Conservation (phyloP, 805 yeast genomes). For the Saturnispora saitoi region DNA sequence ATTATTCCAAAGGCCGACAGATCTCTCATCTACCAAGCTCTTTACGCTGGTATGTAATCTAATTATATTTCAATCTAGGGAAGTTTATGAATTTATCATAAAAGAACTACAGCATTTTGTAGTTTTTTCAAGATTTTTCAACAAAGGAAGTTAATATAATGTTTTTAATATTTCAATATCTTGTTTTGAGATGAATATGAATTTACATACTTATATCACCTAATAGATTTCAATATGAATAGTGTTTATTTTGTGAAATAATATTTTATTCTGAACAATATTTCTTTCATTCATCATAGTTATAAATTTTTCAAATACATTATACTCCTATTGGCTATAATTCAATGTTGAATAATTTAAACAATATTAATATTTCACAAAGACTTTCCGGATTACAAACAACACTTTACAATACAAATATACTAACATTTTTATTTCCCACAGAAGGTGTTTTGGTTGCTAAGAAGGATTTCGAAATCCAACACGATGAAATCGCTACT, state of each 20-base stretch:
- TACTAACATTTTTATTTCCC: conserved; percentile 17
- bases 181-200: too few species aligned
- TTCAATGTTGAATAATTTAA: too few species aligned
- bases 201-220: too few species aligned
- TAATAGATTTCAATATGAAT: too few species aligned
- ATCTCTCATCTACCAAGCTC: conserved; percentile 98
- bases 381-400: not conserved
- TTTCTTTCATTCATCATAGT: too few species aligned
- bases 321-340: too few species aligned
- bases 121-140: not conserved
- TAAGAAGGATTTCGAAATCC: conserved; percentile 96
- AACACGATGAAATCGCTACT: conserved; percentile 97
- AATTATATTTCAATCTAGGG: not conserved
- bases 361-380: too few species aligned
- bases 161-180: too few species aligned
- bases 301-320: too few species aligned
- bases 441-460: conserved; percentile 99
- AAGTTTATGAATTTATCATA: not conserved
- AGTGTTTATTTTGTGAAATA: too few species aligned
- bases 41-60: conserved; percentile 86
- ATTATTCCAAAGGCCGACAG: conserved; percentile 99
- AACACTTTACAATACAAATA: not conserved
- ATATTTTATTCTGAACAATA: too few species aligned
- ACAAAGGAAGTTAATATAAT: too few species aligned
- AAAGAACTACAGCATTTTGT: not conserved